These are phyloP conservation scores for Arachis stenosperma DNA, from an alignment of 306 rosid genomes.

Conservation along the genomic window DNA sequence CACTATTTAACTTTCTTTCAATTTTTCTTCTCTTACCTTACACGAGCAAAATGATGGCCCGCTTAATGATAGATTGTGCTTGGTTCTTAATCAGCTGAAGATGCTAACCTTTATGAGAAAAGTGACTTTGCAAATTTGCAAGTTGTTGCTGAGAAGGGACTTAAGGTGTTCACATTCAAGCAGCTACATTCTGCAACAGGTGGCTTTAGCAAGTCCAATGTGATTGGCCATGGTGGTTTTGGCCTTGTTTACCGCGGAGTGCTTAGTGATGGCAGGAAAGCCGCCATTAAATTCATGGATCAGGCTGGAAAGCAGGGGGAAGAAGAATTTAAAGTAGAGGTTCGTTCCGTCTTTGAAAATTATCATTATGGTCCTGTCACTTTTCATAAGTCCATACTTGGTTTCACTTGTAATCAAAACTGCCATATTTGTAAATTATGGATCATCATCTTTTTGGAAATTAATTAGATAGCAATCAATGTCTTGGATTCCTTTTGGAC, in stretches of 20 bases:
- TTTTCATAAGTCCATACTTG: conserved; percentile 13
- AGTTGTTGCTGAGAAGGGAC: conserved; percentile 70
- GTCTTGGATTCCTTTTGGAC: conserved; percentile 10
- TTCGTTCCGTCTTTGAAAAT: conserved; percentile 41
- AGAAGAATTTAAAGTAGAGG: conserved; percentile 93
- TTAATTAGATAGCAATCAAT: background rate
- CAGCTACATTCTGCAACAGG: conserved; percentile 91
- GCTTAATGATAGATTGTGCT: conserved; percentile 36
- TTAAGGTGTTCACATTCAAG: conserved; percentile 82
- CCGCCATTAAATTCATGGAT: conserved; percentile 88
- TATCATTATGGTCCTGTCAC: conserved; percentile 20
- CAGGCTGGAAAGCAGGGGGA: conserved; percentile 92
- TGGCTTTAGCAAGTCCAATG: conserved; percentile 89
- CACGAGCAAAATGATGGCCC: conserved; percentile 37
- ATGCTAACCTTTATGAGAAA: conserved; percentile 45
- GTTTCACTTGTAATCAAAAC: conserved; percentile 11
- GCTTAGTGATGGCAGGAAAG: conserved; percentile 80
- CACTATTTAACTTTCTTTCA: background rate
- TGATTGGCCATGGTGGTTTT: conserved; percentile 88
- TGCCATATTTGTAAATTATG: conserved; percentile 24
- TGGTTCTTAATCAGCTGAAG: conserved; percentile 53
- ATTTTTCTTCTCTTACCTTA: conserved; percentile 15
- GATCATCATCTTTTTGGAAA: background rate
- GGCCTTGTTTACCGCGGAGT: conserved; percentile 91
- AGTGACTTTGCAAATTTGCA: conserved; percentile 59